phyloP scores from a whole-genome alignment of 495 filamentous ascomycete species.

The Bacidia rubella region DNA sequence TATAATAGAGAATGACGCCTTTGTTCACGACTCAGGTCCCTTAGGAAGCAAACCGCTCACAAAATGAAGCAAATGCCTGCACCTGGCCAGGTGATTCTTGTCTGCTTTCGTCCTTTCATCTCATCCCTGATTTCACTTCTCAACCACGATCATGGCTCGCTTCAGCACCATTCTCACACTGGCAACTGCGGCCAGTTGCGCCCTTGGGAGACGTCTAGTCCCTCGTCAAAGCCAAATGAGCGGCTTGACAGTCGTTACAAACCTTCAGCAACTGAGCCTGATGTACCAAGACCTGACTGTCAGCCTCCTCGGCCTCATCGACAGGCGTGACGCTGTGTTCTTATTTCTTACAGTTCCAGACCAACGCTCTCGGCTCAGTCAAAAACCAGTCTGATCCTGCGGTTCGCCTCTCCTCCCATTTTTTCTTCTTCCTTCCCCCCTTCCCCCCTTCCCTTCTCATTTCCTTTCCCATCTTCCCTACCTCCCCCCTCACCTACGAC shows the following conservation, averaged over 20 bases:
- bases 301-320: background rate
- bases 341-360: background rate
- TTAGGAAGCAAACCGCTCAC: too few relatives aligned
- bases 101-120: too few relatives aligned
- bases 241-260: constrained; percentile 1
- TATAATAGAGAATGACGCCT: too few relatives aligned
- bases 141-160: background rate
- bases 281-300: constrained; percentile 3
- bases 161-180: background rate
- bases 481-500: background rate
- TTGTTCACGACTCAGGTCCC: too few relatives aligned
- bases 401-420: background rate
- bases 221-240: background rate
- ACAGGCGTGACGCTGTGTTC: background rate
- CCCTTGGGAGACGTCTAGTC: background rate
- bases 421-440: background rate
- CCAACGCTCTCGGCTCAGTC: background rate
- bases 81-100: too few relatives aligned
- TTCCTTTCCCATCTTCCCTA: too few relatives aligned
- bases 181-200: background rate
- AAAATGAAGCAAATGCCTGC: too few relatives aligned
- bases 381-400: constrained; percentile 1
- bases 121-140: too few relatives aligned
- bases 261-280: constrained; percentile 2
- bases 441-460: background rate